Conservation (phyloP, 257 asterid species). For the Ophiorrhiza pumila region DNA sequence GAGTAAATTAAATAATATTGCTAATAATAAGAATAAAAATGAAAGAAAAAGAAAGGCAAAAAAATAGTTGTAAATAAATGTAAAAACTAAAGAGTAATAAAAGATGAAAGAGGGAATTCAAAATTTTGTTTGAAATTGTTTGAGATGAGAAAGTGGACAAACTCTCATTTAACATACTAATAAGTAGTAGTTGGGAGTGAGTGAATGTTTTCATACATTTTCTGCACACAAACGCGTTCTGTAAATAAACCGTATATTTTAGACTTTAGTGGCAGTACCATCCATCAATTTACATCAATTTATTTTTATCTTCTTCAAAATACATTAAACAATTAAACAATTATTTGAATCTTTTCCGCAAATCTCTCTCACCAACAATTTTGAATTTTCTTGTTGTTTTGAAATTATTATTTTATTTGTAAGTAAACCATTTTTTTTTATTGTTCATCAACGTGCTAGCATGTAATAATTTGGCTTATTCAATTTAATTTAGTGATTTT, state of each 20-base stretch:
- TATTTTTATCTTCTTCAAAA: neutral
- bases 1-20: too few species aligned
- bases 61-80: neutral
- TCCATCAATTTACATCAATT: neutral
- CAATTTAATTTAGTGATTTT: too few species aligned
- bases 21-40: too few species aligned
- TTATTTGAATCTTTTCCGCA: slow-evolving; percentile 8
- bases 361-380: slow-evolving; percentile 16
- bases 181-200: neutral
- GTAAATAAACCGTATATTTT: neutral
- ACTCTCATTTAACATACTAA: too few species aligned
- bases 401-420: neutral
- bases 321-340: too few species aligned
- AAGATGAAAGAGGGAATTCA: neutral
- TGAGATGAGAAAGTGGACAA: neutral
- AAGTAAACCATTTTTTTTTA: neutral
- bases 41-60: neutral
- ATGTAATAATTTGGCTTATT: slow-evolving; percentile 25
- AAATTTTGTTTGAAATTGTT: neutral
- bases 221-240: neutral
- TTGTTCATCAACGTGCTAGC: slow-evolving; percentile 14
- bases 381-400: slow-evolving; percentile 1
- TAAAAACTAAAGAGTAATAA: neutral
- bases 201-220: neutral
- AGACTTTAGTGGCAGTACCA: neutral